Evolutionary conservation across 2,329 filamentous ascomycete species (phyloP).

Genomic region (Phialophora tarda): DNA sequence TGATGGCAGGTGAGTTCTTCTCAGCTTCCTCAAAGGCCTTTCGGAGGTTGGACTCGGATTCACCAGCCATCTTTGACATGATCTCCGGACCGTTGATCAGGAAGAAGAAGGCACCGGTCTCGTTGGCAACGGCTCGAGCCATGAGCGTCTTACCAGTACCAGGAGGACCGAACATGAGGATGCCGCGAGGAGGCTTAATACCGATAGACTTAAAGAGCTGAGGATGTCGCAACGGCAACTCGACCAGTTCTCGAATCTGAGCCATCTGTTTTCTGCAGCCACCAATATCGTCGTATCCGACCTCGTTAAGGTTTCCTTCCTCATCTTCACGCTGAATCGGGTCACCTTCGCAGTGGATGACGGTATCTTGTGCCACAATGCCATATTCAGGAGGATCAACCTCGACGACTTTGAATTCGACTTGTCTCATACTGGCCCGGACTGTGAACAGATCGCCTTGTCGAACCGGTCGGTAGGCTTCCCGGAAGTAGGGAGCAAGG

Average conservation of each 20-base stretch:
- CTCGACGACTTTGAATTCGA: conserved; percentile 99
- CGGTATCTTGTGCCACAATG: conserved; percentile 97
- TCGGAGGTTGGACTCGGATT: conserved; percentile 96
- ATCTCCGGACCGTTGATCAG: conserved; percentile 99
- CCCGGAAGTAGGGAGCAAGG: conserved; percentile 98
- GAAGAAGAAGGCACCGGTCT: conserved; percentile 99
- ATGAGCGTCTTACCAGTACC: conserved; percentile 99
- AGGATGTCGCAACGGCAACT: conserved; percentile 93
- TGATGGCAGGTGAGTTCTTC: conserved; percentile 99
- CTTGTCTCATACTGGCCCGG: conserved; percentile 96
- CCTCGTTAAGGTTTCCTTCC: conserved; percentile 98
- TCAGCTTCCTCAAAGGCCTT: conserved; percentile 99
- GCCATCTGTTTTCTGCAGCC: conserved; percentile 99
- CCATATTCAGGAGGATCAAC: conserved; percentile 98
- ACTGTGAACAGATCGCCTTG: conserved; percentile 98
- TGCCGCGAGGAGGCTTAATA: conserved; percentile 98
- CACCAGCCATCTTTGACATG: conserved; percentile 99
- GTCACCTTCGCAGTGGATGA: conserved; percentile 98
- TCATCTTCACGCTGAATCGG: conserved; percentile 97
- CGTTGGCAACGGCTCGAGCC: conserved; percentile 97
- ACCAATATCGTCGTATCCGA: conserved; percentile 99
- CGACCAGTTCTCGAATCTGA: conserved; percentile 97
- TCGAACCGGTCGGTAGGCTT: conserved; percentile 95
- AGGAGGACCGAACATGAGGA: conserved; percentile 92
- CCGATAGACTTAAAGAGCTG: conserved; percentile 99